Evolutionary conservation across 371 early-diverging fungal species (phyloP), one percentile per base, ranked within the genome.

Genomic region (Rhizomucor miehei): DNA sequence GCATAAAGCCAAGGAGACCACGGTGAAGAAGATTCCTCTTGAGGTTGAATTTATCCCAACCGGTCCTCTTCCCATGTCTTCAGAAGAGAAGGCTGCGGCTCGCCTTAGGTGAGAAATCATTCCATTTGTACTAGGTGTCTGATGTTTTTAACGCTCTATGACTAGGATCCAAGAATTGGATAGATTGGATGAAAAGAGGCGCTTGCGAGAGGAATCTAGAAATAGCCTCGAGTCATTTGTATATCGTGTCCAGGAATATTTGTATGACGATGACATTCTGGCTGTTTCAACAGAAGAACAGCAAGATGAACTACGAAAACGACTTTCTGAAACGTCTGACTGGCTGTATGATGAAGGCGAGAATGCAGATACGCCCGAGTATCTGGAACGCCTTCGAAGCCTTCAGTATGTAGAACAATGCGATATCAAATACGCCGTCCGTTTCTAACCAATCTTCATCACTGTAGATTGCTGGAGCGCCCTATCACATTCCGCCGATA

Each of bases 191-290:
- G 40, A 49, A 35, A 73, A 77, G 13, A 89, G 89, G 49, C 80
- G 76, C 21, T 80, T 79, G 2, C 88, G 85, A 39, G 94, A 93
- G 65, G 91, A 89, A 63, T 90, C 97, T 6, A 76, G 85, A 46
- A 96, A 98, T 75, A 77, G 71, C 43, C 82, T 98, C 23, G 99
- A 98, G 66, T 77, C 91, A 0, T 94, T 89, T 74, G 81, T 95
- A 23, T 98, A 97, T 73, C 80, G 83, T 36, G 69, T 85, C 46
- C 88, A 88, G 49, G 95, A 95, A 57, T 82, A 90, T 54, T 67
- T 91, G 44, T 81, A 90, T 39, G 86, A 89, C 43, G 89, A 89
- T 29, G 81, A 77, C 40, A 80, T 87, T 29, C 71, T 75, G 35
- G 59, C 74, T 4, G 84, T 91, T 6, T 77, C 89, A 19, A 87